Percentiles rank a stretch among this genome's conserved stretches.
Conservation (phyloP, 1,139 yeast species). For the Protomyces gravidus region DNA sequence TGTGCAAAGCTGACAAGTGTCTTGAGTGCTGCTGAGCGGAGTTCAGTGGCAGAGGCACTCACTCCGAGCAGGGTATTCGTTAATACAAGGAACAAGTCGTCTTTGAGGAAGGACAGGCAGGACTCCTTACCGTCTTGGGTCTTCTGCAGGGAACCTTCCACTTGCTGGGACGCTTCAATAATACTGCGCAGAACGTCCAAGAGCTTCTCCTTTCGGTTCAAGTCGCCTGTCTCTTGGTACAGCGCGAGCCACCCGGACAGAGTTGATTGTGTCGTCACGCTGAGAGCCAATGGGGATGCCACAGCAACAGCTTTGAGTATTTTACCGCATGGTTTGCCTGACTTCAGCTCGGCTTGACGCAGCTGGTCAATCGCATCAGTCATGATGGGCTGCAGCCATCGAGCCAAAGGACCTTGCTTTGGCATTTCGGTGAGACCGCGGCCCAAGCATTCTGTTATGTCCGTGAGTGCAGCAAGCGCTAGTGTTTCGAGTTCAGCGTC, state of each 20-base stretch:
- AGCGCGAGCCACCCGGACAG: constrained; percentile 43
- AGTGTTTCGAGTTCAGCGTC: constrained; percentile 45
- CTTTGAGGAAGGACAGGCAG: constrained; percentile 57
- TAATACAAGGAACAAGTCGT: constrained; percentile 43
- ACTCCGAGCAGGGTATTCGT: constrained; percentile 64
- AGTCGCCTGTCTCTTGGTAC: constrained; percentile 41
- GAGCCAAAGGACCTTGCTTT: constrained; percentile 33
- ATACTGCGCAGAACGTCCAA: constrained; percentile 53
- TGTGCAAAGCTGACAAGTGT: constrained; percentile 56
- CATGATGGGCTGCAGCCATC: constrained; percentile 41
- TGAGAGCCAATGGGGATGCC: constrained; percentile 47
- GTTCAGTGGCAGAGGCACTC: constrained; percentile 44
- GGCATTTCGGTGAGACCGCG: constrained; percentile 43
- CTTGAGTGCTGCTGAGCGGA: constrained; percentile 62
- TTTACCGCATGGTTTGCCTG: constrained; percentile 56
- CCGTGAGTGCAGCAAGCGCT: constrained; percentile 50
- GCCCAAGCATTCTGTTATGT: constrained; percentile 42
- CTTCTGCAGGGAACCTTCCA: not conserved
- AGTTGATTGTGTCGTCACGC: constrained; percentile 46
- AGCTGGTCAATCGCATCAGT: constrained; percentile 59
- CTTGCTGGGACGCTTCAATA: constrained; percentile 42
- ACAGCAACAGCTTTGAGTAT: constrained; percentile 57
- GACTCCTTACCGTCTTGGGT: constrained; percentile 46
- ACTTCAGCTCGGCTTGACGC: constrained; percentile 50
- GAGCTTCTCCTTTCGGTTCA: constrained; percentile 57